A percentile compares a stretch with the other conserved stretches of the same genome.
phyloP scores from a whole-genome alignment of 1,284 basidiomycete genomes.

The Sparassis latifolia region DNA sequence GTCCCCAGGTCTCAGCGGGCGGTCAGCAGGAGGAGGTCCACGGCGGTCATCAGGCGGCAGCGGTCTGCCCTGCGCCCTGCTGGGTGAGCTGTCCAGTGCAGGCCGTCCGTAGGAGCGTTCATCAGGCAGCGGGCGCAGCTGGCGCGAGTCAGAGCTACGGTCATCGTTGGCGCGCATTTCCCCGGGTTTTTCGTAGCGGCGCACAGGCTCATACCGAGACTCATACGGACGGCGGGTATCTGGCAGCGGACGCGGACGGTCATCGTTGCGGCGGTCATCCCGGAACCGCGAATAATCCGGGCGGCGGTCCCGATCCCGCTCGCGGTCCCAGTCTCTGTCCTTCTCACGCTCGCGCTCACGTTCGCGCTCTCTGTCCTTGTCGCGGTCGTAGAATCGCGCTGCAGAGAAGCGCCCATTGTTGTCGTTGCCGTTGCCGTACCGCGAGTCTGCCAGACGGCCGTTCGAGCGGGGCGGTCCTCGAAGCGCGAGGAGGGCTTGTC shows the following conservation, averaged over 20 bases:
- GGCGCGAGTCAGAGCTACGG: no score
- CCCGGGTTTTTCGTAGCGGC: constrained; percentile 19
- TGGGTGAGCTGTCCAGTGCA: no score
- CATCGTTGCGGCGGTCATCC: constrained; percentile 20
- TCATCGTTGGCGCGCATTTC: no score
- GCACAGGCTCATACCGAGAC: constrained; percentile 13
- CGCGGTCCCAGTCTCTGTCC: constrained; percentile 18
- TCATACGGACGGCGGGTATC: constrained; percentile 17
- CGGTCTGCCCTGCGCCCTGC: no score
- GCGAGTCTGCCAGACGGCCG: constrained; percentile 9
- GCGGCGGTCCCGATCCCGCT: constrained; percentile 21
- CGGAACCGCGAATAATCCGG: constrained; percentile 17
- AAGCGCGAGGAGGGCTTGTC: constrained; percentile 14
- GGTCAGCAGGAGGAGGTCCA: constrained; percentile 8
- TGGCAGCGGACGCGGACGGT: constrained; percentile 15
- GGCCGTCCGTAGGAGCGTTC: no score
- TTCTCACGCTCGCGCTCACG: constrained; percentile 21
- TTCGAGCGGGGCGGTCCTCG: constrained; percentile 10
- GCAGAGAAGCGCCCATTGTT: constrained; percentile 12
- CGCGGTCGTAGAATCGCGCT: constrained; percentile 13
- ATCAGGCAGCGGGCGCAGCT: constrained; percentile 9
- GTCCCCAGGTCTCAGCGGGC: constrained; percentile 3
- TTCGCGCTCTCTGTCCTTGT: constrained; percentile 20
- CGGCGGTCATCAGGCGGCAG: constrained; percentile 14
- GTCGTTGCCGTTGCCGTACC: constrained; percentile 7